Conservation (phyloP, 2,329 filamentous ascomycete species). For the Epicoccum sorghinum region DNA sequence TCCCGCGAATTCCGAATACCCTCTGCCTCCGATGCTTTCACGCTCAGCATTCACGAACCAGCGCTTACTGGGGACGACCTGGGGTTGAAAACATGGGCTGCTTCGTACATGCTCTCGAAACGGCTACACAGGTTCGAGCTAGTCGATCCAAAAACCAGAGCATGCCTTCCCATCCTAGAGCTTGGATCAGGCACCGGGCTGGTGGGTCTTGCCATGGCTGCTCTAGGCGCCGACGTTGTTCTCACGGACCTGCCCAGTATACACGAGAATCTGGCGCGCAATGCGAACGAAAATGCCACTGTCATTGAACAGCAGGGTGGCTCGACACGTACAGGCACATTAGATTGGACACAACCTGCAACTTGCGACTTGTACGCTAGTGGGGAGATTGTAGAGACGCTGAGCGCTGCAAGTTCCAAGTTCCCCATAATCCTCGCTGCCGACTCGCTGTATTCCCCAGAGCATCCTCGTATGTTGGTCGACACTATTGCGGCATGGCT, state of each 20-base stretch:
- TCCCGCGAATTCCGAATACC: constrained; percentile 66
- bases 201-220: constrained; percentile 83
- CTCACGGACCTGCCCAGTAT: constrained; percentile 88
- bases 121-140: constrained; percentile 59
- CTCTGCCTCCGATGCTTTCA: constrained; percentile 46
- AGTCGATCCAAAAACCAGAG: not conserved
- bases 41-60: constrained; percentile 81
- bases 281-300: constrained; percentile 68
- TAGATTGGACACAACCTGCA: constrained; percentile 75
- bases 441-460: constrained; percentile 84
- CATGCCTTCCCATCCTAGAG: constrained; percentile 63
- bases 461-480: constrained; percentile 77
- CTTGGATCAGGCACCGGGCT: constrained; percentile 90
- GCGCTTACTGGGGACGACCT: constrained; percentile 85
- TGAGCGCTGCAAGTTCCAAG: constrained; percentile 22
- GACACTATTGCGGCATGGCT: constrained; percentile 74
- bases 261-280: constrained; percentile 77
- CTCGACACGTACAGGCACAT: constrained; percentile 64
- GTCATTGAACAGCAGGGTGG: constrained; percentile 63
- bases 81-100: constrained; percentile 95
- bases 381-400: constrained; percentile 5
- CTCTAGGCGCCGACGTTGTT: constrained; percentile 70
- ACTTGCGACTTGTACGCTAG: constrained; percentile 42
- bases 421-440: constrained; percentile 75
- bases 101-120: constrained; percentile 82